Evolutionary conservation across 805 yeast genomes (phyloP).

Genomic region (Schizosaccharomyces cryophilus): DNA sequence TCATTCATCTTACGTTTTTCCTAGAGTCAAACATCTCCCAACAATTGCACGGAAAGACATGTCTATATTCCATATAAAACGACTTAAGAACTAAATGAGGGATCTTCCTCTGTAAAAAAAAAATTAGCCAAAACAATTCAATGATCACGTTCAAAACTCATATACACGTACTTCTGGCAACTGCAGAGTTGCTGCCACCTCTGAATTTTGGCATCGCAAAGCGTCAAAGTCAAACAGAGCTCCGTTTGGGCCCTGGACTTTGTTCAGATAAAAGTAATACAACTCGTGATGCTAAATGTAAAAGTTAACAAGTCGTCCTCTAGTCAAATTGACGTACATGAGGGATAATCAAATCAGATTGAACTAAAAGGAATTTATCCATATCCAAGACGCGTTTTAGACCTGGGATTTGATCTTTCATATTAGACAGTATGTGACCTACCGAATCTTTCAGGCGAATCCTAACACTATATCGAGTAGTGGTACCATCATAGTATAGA

Average conservation of each 20-base stretch:
- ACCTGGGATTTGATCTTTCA: slow-evolving; percentile 9
- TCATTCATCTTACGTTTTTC: neutral
- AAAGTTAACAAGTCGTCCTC: neutral
- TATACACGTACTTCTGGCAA: neutral
- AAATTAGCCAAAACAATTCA: neutral
- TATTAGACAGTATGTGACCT: slow-evolving; percentile 11
- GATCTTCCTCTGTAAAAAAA: neutral
- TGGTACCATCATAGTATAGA: slow-evolving; percentile 11
- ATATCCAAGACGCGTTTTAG: slow-evolving; percentile 11
- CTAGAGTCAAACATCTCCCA: slow-evolving; percentile 13
- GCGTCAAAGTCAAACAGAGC: slow-evolving; percentile 10
- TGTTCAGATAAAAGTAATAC: slow-evolving; percentile 10
- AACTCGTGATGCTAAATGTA: slow-evolving; percentile 10
- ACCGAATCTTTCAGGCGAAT: slow-evolving; percentile 12
- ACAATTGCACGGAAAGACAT: slow-evolving; percentile 12
- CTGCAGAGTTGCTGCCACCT: neutral
- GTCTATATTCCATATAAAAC: slow-evolving; percentile 14
- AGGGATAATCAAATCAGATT: slow-evolving; percentile 13
- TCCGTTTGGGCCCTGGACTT: slow-evolving; percentile 10
- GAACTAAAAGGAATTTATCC: slow-evolving; percentile 13
- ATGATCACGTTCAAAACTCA: neutral
- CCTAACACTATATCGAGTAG: slow-evolving; percentile 8
- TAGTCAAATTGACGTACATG: slow-evolving; percentile 5
- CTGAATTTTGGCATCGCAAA: slow-evolving; percentile 4
- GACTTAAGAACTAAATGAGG: slow-evolving; percentile 9